Evolutionary conservation across 305 asterid genomes (phyloP), one percentile per base, ranked within the genome.

Genomic region (Striga hermonthica): DNA sequence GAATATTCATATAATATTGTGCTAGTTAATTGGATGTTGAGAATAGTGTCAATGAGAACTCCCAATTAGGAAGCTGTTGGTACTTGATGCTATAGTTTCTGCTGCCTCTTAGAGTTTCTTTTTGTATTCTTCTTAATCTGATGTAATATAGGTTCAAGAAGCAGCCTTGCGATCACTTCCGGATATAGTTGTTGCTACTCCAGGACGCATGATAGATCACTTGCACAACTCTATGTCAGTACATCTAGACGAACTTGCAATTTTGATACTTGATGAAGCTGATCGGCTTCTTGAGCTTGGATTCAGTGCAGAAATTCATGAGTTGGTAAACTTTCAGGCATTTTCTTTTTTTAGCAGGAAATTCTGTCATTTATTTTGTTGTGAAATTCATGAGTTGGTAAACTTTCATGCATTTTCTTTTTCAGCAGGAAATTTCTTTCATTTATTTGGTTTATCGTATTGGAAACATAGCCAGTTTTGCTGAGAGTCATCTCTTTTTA

Each of bases 121-220:
- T n/a, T 70, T 55, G 38, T 52, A 40, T 72, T 66, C n/a, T 73
- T 40, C 58, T 37, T 38, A 68, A 71, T 66, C 76, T 55, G 60
- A 62, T 55, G 7, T 40, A 34, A 54, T 43, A n/a, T 80, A 92
- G 98, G 81, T 58, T 16, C 98, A 92, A 86, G 98, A 86, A 80
- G 78, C 93, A 15, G 83, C 88, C 52, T 75, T 92, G 83, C 79
- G 98, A 81, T 74, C 95, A 62, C 68, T 78, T 75, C 98, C 98
- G 8, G 98, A 92, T 79, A 86, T 92, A 69, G 98, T 92, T 65
- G 96, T 92, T 75, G 98, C 98, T 52, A 92, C 98, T 81, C 98
- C 98, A 45, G 98, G 98, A 57, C 97, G 98, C 57, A 83, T 92
- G 90, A 86, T 92, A 73, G 98, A 92, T 86, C 97, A 89, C 81